A percentile compares a stretch with the other conserved stretches of the same genome.
Conservation (phyloP, 2,329 filamentous ascomycete genomes). For the Aureobasidium subglaciale region DNA sequence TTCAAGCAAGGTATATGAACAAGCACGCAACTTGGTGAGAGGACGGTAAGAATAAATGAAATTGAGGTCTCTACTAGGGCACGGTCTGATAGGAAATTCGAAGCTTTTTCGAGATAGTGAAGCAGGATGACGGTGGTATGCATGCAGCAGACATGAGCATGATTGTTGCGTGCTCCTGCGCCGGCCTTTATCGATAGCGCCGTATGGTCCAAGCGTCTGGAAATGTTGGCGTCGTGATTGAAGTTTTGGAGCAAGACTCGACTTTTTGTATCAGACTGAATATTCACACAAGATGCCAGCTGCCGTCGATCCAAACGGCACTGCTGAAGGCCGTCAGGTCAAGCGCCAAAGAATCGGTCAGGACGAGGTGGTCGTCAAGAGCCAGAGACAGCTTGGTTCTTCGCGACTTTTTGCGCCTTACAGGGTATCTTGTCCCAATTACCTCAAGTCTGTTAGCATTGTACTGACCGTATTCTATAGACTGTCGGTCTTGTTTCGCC, state of each 20-base stretch:
- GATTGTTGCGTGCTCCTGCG: not conserved
- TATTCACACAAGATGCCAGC: slow-evolving; percentile 11
- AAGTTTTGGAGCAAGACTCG: not conserved
- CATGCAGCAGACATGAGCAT: not conserved
- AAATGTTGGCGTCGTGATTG: not conserved
- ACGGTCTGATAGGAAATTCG: too few species aligned
- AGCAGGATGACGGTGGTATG: not conserved
- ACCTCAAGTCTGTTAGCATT: not conserved
- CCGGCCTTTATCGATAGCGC: not conserved
- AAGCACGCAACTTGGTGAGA: not conserved
- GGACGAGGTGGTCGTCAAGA: slow-evolving; percentile 21
- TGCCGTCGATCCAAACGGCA: slow-evolving; percentile 1
- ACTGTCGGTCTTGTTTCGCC: slow-evolving; percentile 91
- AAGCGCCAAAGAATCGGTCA: slow-evolving; percentile 66
- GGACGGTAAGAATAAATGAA: not conserved
- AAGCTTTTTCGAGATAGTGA: too few species aligned
- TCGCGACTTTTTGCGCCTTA: slow-evolving; percentile 91
- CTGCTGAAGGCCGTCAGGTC: slow-evolving; percentile 43
- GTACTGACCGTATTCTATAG: slow-evolving; percentile 40
- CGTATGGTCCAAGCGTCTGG: not conserved
- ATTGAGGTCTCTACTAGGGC: not conserved
- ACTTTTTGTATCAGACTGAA: not conserved
- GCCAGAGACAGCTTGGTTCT: slow-evolving; percentile 24
- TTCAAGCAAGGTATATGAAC: not conserved
- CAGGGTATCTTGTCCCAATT: slow-evolving; percentile 53